These are phyloP conservation scores for Elsinoe ampelina DNA, from an alignment of 2,329 filamentous ascomycete genomes.

Conservation along the genomic window DNA sequence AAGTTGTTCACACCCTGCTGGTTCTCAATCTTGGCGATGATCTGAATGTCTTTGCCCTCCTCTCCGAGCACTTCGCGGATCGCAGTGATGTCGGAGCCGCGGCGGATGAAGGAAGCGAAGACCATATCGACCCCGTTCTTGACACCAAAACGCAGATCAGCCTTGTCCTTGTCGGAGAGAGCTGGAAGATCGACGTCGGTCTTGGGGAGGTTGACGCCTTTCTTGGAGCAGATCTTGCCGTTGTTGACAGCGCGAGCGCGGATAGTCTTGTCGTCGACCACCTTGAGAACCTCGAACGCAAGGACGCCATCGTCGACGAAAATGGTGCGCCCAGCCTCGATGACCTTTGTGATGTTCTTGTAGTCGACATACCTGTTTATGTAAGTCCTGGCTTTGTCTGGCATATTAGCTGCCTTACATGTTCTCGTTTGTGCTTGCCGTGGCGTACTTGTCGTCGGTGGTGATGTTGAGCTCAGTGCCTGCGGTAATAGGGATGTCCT, in stretches of 20 bases:
- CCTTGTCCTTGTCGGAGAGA: constrained; percentile 96
- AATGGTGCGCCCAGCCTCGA: constrained; percentile 80
- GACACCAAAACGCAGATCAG: constrained; percentile 86
- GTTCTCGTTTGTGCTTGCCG: constrained; percentile 76
- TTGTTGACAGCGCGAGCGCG: constrained; percentile 88
- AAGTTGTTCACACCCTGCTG: constrained; percentile 99
- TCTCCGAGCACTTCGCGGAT: constrained; percentile 87
- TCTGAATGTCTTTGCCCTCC: constrained; percentile 92
- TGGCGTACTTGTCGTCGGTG: constrained; percentile 87
- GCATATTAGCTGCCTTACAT: constrained; percentile 55
- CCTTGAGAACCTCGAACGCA: constrained; percentile 83
- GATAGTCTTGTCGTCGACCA: constrained; percentile 82
- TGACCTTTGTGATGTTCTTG: constrained; percentile 99
- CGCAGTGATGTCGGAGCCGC: constrained; percentile 81
- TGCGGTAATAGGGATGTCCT: constrained; percentile 69
- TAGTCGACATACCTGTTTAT: constrained; percentile 83
- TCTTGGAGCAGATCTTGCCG: constrained; percentile 96
- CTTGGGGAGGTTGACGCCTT: constrained; percentile 98
- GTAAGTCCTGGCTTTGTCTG: background rate
- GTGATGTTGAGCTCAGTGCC: constrained; percentile 90
- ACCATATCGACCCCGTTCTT: constrained; percentile 99
- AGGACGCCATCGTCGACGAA: constrained; percentile 98
- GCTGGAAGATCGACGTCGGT: constrained; percentile 97
- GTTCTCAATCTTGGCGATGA: constrained; percentile 99
- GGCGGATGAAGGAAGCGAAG: constrained; percentile 96